These are phyloP conservation scores for Coemansia sp. DNA, from an alignment of 192 early-diverging fungal genomes.

Conservation along the genomic window DNA sequence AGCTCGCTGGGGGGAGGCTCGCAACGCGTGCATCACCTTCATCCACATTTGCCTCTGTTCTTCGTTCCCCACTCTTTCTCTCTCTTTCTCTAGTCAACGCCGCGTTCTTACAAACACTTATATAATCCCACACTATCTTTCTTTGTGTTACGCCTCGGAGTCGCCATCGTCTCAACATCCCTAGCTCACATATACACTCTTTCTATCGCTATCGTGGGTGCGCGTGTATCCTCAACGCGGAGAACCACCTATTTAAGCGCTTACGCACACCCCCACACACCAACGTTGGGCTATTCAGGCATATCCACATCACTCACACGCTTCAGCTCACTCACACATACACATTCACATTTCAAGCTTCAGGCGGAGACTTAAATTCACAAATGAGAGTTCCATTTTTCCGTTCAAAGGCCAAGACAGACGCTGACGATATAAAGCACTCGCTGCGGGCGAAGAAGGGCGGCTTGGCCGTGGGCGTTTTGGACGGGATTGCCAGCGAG, in stretches of 20 bases:
- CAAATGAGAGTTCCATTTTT: constrained; percentile 49
- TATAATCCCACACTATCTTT: constrained; percentile 10
- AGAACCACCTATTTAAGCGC: constrained; percentile 1
- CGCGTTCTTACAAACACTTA: not conserved
- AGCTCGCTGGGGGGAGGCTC: not conserved
- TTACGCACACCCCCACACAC: not conserved
- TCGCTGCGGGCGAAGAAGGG: constrained; percentile 5
- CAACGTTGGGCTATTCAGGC: not conserved
- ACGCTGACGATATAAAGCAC: not conserved
- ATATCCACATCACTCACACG: not conserved
- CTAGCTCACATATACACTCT: constrained; percentile 3
- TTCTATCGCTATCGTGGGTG: not conserved
- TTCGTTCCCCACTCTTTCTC: constrained; percentile 1
- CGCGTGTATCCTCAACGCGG: not conserved
- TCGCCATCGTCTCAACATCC: not conserved
- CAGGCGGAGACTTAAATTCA: not conserved
- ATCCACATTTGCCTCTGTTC: not conserved
- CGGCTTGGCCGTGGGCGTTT: not conserved
- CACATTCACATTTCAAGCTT: not conserved
- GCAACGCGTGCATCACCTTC: not conserved
- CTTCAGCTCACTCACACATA: not conserved
- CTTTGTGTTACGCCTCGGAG: not conserved
- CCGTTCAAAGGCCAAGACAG: constrained; percentile 21
- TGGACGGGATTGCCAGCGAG: constrained; percentile 21
- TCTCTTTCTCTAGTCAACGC: constrained; percentile 1